phyloP scores from a whole-genome alignment of 1,284 basidiomycete species.

The Ganoderma sinense region DNA sequence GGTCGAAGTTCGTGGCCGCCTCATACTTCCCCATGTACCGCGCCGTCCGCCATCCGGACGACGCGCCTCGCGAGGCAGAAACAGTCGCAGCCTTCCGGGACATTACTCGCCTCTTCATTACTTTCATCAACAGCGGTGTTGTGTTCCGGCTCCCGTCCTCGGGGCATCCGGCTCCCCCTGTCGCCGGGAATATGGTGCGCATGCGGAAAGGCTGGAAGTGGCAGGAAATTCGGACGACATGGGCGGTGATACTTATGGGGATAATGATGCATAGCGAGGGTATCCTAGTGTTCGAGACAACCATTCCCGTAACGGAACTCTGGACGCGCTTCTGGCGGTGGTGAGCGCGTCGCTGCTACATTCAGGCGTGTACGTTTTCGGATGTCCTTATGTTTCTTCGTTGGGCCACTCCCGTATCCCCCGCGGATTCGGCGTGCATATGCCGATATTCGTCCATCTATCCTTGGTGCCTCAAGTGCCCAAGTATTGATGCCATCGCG shows the following conservation, averaged over 20 bases:
- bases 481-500: too few species aligned
- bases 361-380: too few species aligned
- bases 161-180: not conserved
- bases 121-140: not conserved
- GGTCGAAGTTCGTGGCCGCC: not conserved
- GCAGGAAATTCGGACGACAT: not conserved
- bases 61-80: not conserved
- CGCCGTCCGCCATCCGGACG: not conserved
- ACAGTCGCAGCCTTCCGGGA: not conserved
- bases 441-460: too few species aligned
- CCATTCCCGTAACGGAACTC: not conserved
- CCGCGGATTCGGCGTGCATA: too few species aligned
- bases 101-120: not conserved
- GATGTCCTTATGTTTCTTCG: too few species aligned
- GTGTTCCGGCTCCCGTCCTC: not conserved
- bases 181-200: not conserved
- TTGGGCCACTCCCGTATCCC: too few species aligned
- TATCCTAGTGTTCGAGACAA: not conserved
- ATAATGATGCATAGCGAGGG: too few species aligned
- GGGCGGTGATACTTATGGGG: not conserved
- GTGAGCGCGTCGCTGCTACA: not conserved
- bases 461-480: too few species aligned
- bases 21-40: not conserved
- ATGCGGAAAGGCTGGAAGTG: not conserved
- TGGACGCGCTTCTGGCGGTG: not conserved